Evolutionary conservation across 2,329 filamentous ascomycete genomes (phyloP).

Genomic region (Trichoderma citrinoviride): DNA sequence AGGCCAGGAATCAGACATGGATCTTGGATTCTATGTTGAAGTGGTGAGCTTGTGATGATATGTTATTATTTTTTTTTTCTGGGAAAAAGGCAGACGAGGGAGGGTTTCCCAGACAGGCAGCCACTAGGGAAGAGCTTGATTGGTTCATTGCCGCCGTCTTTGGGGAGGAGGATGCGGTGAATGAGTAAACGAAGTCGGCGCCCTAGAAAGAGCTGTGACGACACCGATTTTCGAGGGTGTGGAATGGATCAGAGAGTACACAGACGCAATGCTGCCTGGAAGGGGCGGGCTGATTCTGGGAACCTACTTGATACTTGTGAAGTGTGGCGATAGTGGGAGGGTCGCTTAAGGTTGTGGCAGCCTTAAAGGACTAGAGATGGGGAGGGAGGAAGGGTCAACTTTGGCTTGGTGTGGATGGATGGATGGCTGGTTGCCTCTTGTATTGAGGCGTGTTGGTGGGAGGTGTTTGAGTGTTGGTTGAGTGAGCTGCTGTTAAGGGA

Average conservation of each 20-base stretch:
- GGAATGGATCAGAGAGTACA: too few species aligned
- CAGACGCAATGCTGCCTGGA: background rate
- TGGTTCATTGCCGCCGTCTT: conserved; percentile 7
- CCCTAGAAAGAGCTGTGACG: background rate
- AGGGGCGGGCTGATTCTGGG: background rate
- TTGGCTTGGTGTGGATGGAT: background rate
- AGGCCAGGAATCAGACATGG: background rate
- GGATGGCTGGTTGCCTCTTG: background rate
- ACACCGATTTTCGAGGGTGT: background rate
- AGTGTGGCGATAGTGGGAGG: background rate
- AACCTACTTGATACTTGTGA: background rate
- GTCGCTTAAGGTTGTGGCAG: conserved; percentile 1
- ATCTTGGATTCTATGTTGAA: background rate
- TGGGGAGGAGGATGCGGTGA: background rate
- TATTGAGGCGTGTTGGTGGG: background rate
- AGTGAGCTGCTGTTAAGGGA: background rate
- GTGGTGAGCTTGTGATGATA: too few species aligned
- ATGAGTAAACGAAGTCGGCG: background rate
- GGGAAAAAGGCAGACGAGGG: background rate
- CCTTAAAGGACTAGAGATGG: background rate
- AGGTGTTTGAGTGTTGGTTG: background rate
- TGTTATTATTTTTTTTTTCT: too few species aligned
- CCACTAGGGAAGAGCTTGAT: background rate
- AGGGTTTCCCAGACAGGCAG: background rate
- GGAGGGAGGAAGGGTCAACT: too few species aligned